phyloP scores from a whole-genome alignment of 495 filamentous ascomycete genomes.

The Darksidea phi region DNA sequence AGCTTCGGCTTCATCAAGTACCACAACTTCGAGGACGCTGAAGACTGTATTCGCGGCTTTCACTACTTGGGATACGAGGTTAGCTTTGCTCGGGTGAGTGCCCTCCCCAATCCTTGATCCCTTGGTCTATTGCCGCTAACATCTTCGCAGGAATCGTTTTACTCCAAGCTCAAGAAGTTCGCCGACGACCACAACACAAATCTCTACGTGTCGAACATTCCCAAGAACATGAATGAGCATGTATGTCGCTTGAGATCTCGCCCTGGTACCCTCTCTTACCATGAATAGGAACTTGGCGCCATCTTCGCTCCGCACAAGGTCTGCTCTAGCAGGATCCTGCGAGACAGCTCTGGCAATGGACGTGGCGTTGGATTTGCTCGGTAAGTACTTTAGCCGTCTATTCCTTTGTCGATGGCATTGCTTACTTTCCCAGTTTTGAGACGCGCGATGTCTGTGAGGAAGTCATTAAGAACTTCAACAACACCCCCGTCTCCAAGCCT shows the following conservation, averaged over 20 bases:
- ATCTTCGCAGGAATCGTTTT: conserved; percentile 77
- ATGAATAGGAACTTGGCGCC: conserved; percentile 62
- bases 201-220: conserved; percentile 94
- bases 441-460: conserved; percentile 81
- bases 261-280: conserved; percentile 25
- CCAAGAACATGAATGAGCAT: conserved; percentile 82
- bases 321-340: conserved; percentile 87
- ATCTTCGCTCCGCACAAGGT: conserved; percentile 83
- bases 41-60: conserved; percentile 95
- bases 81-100: conserved; percentile 80
- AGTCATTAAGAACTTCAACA: conserved; percentile 80
- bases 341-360: conserved; percentile 82
- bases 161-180: conserved; percentile 88
- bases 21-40: conserved; percentile 78
- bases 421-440: conserved; percentile 64
- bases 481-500: conserved; percentile 55
- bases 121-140: conserved; percentile 12
- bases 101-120: not conserved
- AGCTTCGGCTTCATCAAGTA: conserved; percentile 98
- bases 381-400: conserved; percentile 50
- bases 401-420: not conserved
- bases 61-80: conserved; percentile 92
- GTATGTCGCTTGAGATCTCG: conserved; percentile 49
- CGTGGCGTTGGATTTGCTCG: conserved; percentile 97
- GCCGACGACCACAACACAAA: conserved; percentile 86